These are phyloP conservation scores for Rubus idaeus DNA, from an alignment of 306 rosid genomes.

Conservation along the genomic window DNA sequence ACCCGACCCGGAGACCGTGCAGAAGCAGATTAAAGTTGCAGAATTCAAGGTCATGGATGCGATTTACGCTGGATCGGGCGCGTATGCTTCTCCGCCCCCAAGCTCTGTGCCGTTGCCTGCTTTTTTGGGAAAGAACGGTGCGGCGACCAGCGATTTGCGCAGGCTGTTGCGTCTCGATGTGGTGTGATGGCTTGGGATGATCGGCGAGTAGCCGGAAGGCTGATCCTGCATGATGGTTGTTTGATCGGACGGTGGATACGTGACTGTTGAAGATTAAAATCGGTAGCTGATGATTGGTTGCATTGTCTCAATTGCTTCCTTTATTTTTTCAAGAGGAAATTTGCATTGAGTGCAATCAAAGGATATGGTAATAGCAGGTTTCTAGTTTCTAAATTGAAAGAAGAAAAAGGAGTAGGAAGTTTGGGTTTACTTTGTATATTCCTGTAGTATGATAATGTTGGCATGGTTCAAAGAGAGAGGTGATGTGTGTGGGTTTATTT, in stretches of 20 bases:
- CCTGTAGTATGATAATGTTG: background rate
- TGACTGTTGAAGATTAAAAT: background rate
- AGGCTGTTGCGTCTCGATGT: slow-evolving; percentile 60
- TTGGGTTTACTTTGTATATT: slow-evolving; percentile 21
- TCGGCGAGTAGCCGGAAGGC: background rate
- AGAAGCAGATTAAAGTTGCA: slow-evolving; percentile 55
- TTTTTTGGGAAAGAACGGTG: slow-evolving; percentile 49
- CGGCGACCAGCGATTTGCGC: slow-evolving; percentile 54
- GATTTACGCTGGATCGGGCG: slow-evolving; percentile 55
- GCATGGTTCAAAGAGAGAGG: background rate
- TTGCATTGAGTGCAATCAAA: slow-evolving; percentile 30
- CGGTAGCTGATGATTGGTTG: slow-evolving; percentile 25
- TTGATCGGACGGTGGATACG: slow-evolving; percentile 13
- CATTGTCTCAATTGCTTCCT: slow-evolving; percentile 51
- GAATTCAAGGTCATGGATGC: slow-evolving; percentile 44
- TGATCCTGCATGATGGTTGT: background rate
- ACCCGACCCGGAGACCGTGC: slow-evolving; percentile 57
- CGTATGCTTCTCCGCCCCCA: slow-evolving; percentile 68
- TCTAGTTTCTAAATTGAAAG: background rate
- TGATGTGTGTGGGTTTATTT: background rate
- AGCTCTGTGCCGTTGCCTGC: slow-evolving; percentile 71
- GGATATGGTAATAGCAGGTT: slow-evolving; percentile 9
- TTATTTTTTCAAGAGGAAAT: slow-evolving; percentile 81
- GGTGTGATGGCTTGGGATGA: slow-evolving; percentile 12
- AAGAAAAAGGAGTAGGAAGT: background rate